Percentiles rank a stretch among this genome's conserved stretches.
phyloP scores from a whole-genome alignment of 2,329 filamentous ascomycete species.

The Calonectria hawksworthii region DNA sequence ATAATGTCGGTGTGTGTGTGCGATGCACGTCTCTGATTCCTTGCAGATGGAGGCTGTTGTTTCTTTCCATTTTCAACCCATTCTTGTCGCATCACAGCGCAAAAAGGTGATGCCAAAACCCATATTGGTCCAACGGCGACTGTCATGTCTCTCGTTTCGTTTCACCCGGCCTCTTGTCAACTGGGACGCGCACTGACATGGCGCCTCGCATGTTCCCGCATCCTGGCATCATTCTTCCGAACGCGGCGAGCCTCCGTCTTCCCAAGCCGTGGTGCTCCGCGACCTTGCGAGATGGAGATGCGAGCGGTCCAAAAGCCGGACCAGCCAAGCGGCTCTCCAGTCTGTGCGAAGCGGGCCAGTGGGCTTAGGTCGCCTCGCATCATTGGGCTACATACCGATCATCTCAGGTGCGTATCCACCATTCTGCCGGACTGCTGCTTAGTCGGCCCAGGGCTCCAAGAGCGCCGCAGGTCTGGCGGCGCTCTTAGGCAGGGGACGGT shows the following conservation, averaged over 20 bases:
- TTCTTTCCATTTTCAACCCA: neutral
- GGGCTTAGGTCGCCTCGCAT: neutral
- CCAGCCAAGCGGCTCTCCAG: neutral
- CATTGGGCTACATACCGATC: slow-evolving; percentile 25
- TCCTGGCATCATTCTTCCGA: neutral
- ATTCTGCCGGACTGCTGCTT: neutral
- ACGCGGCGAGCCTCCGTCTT: neutral
- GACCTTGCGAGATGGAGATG: neutral
- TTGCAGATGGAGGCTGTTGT: neutral
- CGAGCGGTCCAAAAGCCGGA: neutral
- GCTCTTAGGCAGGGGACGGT: slow-evolving; percentile 14
- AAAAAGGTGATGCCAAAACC: neutral
- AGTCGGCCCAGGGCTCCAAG: slow-evolving; percentile 14
- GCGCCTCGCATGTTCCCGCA: slow-evolving; percentile 3
- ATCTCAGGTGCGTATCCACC: slow-evolving; percentile 16
- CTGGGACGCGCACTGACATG: slow-evolving; percentile 1
- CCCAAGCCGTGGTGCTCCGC: neutral
- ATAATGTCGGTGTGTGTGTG: neutral
- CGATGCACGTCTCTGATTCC: slow-evolving; percentile 4
- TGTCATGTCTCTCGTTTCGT: neutral
- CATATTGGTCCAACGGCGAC: neutral
- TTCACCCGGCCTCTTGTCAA: neutral
- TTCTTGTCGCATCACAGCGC: neutral
- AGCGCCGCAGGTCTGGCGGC: slow-evolving; percentile 20
- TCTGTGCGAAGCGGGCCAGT: slow-evolving; percentile 13